phyloP scores from a whole-genome alignment of 108 stramenopile genomes.

The Nannochloropsis salina region DNA sequence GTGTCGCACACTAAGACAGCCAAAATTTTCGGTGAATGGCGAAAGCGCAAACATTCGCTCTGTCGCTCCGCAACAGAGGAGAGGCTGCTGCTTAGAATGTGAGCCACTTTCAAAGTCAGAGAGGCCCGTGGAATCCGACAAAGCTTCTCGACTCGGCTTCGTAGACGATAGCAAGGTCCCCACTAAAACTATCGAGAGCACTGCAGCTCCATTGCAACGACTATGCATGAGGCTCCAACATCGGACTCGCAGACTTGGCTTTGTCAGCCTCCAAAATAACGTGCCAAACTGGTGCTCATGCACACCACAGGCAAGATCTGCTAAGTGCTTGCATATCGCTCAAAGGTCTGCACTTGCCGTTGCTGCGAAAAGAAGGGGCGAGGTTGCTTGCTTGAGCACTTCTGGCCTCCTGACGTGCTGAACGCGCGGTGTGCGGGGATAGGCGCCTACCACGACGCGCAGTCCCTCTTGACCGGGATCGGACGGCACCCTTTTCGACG shows the following conservation, averaged over 20 bases:
- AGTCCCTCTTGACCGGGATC: constrained; percentile 5
- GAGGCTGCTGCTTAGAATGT: not conserved
- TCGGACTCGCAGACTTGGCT: no score
- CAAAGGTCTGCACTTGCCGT: no score
- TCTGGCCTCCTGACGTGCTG: no score
- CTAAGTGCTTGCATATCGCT: no score
- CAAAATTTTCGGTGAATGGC: not conserved
- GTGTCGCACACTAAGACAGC: not conserved
- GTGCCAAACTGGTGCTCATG: no score
- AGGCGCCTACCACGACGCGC: not conserved
- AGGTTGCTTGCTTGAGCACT: no score
- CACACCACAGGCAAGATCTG: no score
- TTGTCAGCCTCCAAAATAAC: no score
- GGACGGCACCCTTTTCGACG: constrained; percentile 5
- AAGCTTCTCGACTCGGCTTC: not conserved
- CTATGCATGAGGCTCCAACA: not conserved
- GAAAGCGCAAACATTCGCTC: constrained; percentile 17
- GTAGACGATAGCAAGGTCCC: not conserved
- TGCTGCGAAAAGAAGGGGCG: no score
- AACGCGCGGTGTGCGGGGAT: no score
- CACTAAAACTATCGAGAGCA: not conserved
- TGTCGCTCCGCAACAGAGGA: not conserved
- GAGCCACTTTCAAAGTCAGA: not conserved
- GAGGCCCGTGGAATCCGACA: not conserved
- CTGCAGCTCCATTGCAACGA: not conserved